phyloP scores from a whole-genome alignment of 164 flowering plant species.

The Stephania cephalantha region DNA sequence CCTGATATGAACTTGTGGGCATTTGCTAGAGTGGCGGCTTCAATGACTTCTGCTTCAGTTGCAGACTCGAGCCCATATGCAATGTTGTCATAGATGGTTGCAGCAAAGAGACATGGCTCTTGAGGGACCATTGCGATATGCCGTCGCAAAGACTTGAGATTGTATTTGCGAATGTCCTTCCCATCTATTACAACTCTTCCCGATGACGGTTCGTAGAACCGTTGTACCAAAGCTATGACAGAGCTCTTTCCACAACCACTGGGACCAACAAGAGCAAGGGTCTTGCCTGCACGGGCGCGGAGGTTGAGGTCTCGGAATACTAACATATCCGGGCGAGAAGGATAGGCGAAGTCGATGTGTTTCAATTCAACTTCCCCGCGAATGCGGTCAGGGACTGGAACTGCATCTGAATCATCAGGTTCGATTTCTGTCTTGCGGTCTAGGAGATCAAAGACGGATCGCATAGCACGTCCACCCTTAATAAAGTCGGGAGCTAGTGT shows the following conservation, averaged over 20 bases:
- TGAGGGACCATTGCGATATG: conserved; percentile 87
- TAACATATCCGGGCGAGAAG: conserved; percentile 72
- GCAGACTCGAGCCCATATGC: conserved; percentile 80
- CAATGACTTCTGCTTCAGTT: conserved; percentile 77
- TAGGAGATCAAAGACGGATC: conserved; percentile 86
- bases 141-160: conserved; percentile 59
- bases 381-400: conserved; percentile 59
- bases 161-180: conserved; percentile 82
- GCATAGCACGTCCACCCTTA: conserved; percentile 93
- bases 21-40: conserved; percentile 80
- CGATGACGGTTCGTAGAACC: conserved; percentile 89
- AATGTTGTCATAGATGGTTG: conserved; percentile 79
- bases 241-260: conserved; percentile 98
- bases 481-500: conserved; percentile 97
- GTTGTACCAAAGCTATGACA: conserved; percentile 63
- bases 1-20: conserved; percentile 85
- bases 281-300: conserved; percentile 87
- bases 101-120: conserved; percentile 86
- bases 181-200: conserved; percentile 87
- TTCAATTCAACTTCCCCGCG: conserved; percentile 89
- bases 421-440: conserved; percentile 92
- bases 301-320: conserved; percentile 73
- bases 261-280: conserved; percentile 94
- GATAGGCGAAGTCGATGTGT: conserved; percentile 88
- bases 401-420: conserved; percentile 77